Conservation (phyloP, 1,284 basidiomycete genomes). For the Exsudoporus floridanus region DNA sequence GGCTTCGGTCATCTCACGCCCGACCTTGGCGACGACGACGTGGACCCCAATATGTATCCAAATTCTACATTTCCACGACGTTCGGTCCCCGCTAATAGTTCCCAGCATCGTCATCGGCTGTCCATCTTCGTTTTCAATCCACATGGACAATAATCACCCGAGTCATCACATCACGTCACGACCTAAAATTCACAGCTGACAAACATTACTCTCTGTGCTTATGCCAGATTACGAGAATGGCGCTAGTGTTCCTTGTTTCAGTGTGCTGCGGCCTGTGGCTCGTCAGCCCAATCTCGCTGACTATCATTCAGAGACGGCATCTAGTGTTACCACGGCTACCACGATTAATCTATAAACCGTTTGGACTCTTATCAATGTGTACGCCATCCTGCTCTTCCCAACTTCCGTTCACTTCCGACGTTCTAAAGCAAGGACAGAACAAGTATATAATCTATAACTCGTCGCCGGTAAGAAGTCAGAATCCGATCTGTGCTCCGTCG, state of each 20-base stretch:
- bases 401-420: neutral
- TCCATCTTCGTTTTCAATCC: neutral
- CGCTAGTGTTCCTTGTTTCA: conserved; percentile 5
- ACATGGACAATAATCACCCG: neutral
- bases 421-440: neutral
- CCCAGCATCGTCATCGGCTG: neutral
- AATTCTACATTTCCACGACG: conserved; percentile 19
- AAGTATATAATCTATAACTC: neutral
- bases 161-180: neutral
- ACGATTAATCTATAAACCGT: too few species aligned
- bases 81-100: conserved; percentile 7
- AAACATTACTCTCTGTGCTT: neutral
- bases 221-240: conserved; percentile 8
- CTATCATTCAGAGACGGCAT: neutral
- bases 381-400: neutral
- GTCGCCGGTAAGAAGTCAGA: neutral
- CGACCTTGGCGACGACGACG: conserved; percentile 14
- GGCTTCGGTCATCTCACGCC: conserved; percentile 6
- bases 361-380: neutral
- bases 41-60: conserved; percentile 1
- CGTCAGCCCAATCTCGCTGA: neutral
- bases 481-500: neutral
- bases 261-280: neutral
- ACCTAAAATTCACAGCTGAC: conserved; percentile 16
- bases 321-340: neutral